These are phyloP conservation scores for Linaria vulgaris DNA, from an alignment of 257 asterid genomes.

Conservation along the genomic window DNA sequence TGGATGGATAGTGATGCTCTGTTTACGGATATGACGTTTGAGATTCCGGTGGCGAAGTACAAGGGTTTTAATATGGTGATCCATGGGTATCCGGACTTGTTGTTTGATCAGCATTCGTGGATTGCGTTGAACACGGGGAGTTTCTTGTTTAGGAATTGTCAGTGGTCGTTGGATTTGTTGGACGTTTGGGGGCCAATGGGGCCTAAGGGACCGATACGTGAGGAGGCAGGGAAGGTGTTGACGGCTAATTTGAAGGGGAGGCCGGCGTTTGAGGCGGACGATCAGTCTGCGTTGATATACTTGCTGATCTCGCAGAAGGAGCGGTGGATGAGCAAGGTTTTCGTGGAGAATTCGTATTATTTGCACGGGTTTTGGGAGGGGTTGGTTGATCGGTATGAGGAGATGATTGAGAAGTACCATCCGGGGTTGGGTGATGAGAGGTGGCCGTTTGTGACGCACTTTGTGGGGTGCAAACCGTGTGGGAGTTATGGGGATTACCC, in stretches of 20 bases:
- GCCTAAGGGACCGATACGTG: conserved; percentile 80
- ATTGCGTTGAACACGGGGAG: conserved; percentile 86
- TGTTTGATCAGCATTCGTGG: conserved; percentile 87
- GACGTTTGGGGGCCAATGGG: conserved; percentile 99
- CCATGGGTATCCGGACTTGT: conserved; percentile 77
- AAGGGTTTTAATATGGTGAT: conserved; percentile 64
- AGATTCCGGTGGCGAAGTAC: conserved; percentile 65
- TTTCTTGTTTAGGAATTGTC: conserved; percentile 76
- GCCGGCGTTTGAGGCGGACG: conserved; percentile 92
- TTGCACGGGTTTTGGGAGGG: conserved; percentile 97
- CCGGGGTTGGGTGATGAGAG: conserved; percentile 93
- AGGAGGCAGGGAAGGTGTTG: conserved; percentile 82
- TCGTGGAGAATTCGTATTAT: conserved; percentile 73
- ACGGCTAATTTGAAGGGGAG: conserved; percentile 84
- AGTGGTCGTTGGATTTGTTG: conserved; percentile 93
- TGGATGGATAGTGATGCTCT: conserved; percentile 98
- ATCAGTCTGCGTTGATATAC: conserved; percentile 89
- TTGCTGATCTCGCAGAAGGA: conserved; percentile 63
- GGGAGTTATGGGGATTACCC: conserved; percentile 95
- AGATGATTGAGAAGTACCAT: conserved; percentile 84
- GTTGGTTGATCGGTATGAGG: conserved; percentile 86
- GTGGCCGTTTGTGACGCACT: conserved; percentile 98
- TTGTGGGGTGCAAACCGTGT: conserved; percentile 96
- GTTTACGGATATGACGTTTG: conserved; percentile 85
- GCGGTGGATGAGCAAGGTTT: conserved; percentile 73